A percentile compares a stretch with the other conserved stretches of the same genome.
Evolutionary conservation across 768 basidiomycete genomes (phyloP).

Genomic region (Pleurotus citrinopileatus): DNA sequence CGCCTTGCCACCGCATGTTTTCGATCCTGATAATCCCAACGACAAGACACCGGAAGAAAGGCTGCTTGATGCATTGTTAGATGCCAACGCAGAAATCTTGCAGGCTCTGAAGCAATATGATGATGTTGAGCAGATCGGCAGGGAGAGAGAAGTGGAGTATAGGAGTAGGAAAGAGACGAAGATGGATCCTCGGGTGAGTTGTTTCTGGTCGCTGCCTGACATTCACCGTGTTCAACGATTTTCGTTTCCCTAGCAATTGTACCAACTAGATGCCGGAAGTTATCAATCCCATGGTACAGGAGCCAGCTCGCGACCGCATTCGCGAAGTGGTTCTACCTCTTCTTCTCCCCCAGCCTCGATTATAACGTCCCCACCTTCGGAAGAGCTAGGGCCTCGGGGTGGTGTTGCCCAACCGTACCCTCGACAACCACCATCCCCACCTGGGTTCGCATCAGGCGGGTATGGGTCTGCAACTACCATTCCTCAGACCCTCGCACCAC

Average conservation of each 20-base stretch:
- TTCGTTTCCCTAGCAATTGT: conserved; percentile 22
- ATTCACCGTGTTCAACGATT: background rate
- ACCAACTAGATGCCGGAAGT: conserved; percentile 35
- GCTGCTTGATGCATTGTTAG: conserved; percentile 69
- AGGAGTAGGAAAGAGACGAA: conserved; percentile 65
- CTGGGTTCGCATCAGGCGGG: conserved; percentile 10
- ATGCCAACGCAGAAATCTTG: conserved; percentile 68
- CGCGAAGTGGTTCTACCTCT: conserved; percentile 42
- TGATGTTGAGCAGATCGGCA: conserved; percentile 68
- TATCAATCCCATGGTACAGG: conserved; percentile 24
- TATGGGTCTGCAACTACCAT: conserved; percentile 13
- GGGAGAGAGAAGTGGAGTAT: conserved; percentile 64
- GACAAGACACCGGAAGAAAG: conserved; percentile 71
- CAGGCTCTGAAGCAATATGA: conserved; percentile 73
- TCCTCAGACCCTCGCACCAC: conserved; percentile 49
- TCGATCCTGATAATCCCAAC: conserved; percentile 25
- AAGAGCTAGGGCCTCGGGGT: conserved; percentile 9
- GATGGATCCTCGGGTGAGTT: conserved; percentile 64
- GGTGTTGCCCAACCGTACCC: conserved; percentile 12
- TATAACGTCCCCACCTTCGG: conserved; percentile 22
- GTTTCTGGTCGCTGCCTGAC: no score
- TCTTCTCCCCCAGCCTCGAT: conserved; percentile 32
- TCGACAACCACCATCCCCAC: conserved; percentile 18
- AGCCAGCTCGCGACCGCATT: conserved; percentile 32
- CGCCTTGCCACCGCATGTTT: conserved; percentile 11